phyloP scores from a whole-genome alignment of 306 rosid species.

The Quercus bicolor region DNA sequence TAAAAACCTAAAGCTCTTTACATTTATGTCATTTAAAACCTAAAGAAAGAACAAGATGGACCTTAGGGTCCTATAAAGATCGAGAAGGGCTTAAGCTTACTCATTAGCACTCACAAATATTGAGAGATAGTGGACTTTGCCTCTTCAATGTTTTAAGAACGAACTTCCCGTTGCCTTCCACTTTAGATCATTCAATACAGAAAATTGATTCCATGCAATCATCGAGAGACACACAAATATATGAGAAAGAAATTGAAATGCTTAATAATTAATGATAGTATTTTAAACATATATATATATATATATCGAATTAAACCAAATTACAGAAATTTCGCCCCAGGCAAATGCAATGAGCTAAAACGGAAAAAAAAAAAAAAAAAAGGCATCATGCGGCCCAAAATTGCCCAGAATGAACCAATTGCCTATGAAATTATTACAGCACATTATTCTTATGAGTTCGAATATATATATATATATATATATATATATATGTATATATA shows the following conservation, averaged over 20 bases:
- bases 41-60: too few relatives aligned
- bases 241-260: neutral
- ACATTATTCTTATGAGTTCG: slow-evolving; percentile 21
- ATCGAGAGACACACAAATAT: neutral
- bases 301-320: neutral
- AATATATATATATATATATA: slow-evolving; percentile 3
- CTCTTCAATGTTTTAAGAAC: too few relatives aligned
- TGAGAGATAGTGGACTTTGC: too few relatives aligned
- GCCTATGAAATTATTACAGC: neutral
- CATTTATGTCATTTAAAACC: too few relatives aligned
- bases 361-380: neutral
- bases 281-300: neutral
- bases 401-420: slow-evolving; percentile 11
- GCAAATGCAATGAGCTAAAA: neutral
- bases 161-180: too few relatives aligned
- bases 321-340: slow-evolving; percentile 9
- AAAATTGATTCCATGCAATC: too few relatives aligned
- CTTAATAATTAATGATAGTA: neutral
- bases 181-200: too few relatives aligned
- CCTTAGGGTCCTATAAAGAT: too few relatives aligned
- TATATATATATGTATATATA: neutral
- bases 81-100: too few relatives aligned
- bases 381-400: slow-evolving; percentile 1
- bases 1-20: too few relatives aligned
- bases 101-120: too few relatives aligned